Percentiles rank a stretch among this genome's conserved stretches.
These are phyloP conservation scores for Drosera spatulata DNA, from an alignment of 179 eudicot species.

Conservation along the genomic window DNA sequence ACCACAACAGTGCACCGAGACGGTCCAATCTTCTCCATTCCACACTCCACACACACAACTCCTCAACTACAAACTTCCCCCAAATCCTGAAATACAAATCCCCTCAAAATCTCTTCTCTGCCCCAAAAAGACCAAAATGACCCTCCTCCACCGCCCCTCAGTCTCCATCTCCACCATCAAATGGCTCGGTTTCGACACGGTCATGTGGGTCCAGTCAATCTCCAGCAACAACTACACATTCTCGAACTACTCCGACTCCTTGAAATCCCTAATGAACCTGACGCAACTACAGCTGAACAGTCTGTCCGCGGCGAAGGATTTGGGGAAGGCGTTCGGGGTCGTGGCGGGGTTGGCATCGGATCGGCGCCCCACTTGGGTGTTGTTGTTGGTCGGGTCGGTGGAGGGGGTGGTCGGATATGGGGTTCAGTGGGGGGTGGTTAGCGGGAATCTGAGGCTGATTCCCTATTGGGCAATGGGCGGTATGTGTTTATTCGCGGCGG, in stretches of 20 bases:
- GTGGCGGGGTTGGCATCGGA: constrained; percentile 79
- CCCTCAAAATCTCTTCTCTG: too few relatives aligned
- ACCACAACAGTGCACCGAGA: too few relatives aligned
- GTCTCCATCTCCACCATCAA: constrained; percentile 54
- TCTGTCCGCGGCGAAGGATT: constrained; percentile 88
- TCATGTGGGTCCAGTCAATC: constrained; percentile 83
- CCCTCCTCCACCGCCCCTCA: too few relatives aligned
- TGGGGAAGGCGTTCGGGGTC: constrained; percentile 79
- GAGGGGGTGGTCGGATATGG: too few relatives aligned
- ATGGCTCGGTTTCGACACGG: constrained; percentile 83
- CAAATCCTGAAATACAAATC: too few relatives aligned
- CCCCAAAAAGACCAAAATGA: too few relatives aligned
- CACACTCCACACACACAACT: too few relatives aligned
- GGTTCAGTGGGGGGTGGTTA: constrained; percentile 87
- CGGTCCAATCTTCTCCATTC: too few relatives aligned
- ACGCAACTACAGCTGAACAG: constrained; percentile 66
- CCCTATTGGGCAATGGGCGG: constrained; percentile 66
- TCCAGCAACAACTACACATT: constrained; percentile 92
- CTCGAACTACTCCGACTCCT: constrained; percentile 76
- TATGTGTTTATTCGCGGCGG: constrained; percentile 18
- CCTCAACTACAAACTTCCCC: too few relatives aligned
- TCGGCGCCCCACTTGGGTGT: constrained; percentile 33
- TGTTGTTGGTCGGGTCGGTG: too few relatives aligned
- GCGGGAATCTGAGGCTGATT: constrained; percentile 44
- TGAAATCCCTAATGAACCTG: constrained; percentile 63